phyloP scores from a whole-genome alignment of 169 alveolate species.

The Plasmodium adleri region DNA sequence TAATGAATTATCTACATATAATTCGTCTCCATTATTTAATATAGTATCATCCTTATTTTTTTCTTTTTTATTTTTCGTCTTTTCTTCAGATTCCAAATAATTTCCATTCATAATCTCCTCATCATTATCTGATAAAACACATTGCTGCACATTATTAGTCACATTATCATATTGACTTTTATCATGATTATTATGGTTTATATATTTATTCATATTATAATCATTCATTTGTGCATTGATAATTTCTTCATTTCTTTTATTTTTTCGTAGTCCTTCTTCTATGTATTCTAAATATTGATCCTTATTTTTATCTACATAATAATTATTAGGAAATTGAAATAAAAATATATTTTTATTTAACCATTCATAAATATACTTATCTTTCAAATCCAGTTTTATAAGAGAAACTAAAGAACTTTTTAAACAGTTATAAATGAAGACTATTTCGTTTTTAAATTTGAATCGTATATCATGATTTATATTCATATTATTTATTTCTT shows the following conservation, averaged over 20 bases:
- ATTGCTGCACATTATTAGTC: no score
- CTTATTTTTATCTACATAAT: no score
- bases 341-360: conserved; percentile 29
- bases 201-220: no score
- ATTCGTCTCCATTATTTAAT: not conserved
- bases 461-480: not conserved
- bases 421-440: conserved; percentile 56
- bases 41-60: no score
- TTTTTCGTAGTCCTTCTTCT: not conserved
- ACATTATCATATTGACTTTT: no score
- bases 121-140: no score
- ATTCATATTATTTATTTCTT: not conserved
- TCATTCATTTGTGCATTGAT: no score
- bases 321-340: conserved; percentile 14
- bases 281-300: not conserved
- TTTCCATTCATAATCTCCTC: no score
- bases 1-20: not conserved
- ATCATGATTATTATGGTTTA: no score
- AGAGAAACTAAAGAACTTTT: conserved; percentile 64
- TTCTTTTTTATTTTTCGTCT: no score
- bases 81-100: no score
- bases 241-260: not conserved
- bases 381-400: conserved; percentile 49
- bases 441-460: conserved; percentile 35
- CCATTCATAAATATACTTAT: conserved; percentile 66